Base-by-base conservation (phyloP, 2,329 filamentous ascomycete species). In the Trichothecium roseum region DNA sequence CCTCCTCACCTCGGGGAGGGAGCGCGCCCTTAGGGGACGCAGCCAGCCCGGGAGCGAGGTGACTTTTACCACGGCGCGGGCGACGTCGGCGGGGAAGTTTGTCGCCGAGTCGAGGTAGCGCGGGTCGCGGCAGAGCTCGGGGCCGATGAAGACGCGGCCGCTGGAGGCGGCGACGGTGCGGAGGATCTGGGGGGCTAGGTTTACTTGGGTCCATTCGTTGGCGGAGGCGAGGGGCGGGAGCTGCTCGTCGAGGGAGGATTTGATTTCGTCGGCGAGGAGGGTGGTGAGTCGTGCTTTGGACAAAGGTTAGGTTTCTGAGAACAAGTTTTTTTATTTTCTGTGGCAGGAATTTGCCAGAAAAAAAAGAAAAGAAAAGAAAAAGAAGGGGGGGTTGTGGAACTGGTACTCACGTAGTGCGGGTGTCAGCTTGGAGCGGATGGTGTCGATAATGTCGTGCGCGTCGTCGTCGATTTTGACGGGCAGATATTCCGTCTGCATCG, bases 21-120 rank as follows among this genome's bases (percentile, higher is more conserved):
- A 43, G 9, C 40, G 43, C 0, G 54, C 56, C 0, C 48, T 41
- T 28, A 63, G 42, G 4, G 52, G 54, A 1, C 63, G 53, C 15
- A 55, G 41, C 51, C 54, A 59, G 1, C 49, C 48, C 4, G 35
- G 40, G 7, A 60, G 37, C 5, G 34, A 10, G 20, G 50, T 42
- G 6, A 62, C 40, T 4, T 52, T 51, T 1, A 37, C 34, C 9
- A 55, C 51, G 2, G 60, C 62, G 1, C 37, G 45, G 43, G 64
- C 55, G 4, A 68, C 37, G 18, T 64, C 59, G 13, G 63, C 36
- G 7, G 66, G 67, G 45, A 64, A 69, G 43, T 63, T 62, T 39
- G 68, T 66, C n/a, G 61, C 56, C 5, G 60, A 54, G 28, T 68
- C 55, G 4, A 69, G 46, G 44, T 68, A 70, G 18, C 55, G 51